Evolutionary conservation across 1,284 basidiomycete species (phyloP), one percentile per base, ranked within the genome.

Genomic region (Ceratobasidium sp.): DNA sequence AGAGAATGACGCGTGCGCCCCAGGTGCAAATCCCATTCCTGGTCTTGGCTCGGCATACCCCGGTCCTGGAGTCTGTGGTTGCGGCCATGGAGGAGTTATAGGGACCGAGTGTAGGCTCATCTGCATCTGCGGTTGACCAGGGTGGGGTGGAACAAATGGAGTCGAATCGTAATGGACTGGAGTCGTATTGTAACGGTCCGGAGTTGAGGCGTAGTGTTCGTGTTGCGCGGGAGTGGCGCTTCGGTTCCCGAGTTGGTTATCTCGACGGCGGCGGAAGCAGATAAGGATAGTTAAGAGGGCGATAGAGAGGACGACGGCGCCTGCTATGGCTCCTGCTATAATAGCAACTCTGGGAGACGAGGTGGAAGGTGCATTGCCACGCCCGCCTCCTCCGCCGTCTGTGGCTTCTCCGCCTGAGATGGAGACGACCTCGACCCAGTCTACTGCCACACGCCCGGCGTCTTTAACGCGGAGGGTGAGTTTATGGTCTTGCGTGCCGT

Each of bases 351-450:
- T 72, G 1, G 67, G 36, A n/a, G 11, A 53, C 14, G 47, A 50
- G 19, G 44, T 44, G 2, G 44, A 22, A 9, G 27, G 27, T 50
- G 27, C 19, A 50, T 11, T 27, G 27, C 56, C 45, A 48, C n/a
- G n/a, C n/a, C 44, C 65, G n/a, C 45, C 47, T 41, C 41, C 36
- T n/a, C 54, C 41, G 14, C 57, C 47, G 22, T n/a, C 47, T 15
- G 53, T 14, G 41, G 57, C 1, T 19, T 17, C 8, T 8, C 71
- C 71, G 11, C 71, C 71, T 15, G 29, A 9, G 7, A 54, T 59
- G 17, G 71, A 44, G 22, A 44, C 31, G 11, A 73, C 50, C 15
- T 73, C 71, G 22, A 63, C 36, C 71, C 71, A 73, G 31, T 73
- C 71, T 9, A 73, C 59, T 24, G 71, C 71, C n/a, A 73, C 1